These are phyloP conservation scores for Kodamaea ohmeri DNA, from an alignment of 1,139 yeast genomes.

Conservation along the genomic window DNA sequence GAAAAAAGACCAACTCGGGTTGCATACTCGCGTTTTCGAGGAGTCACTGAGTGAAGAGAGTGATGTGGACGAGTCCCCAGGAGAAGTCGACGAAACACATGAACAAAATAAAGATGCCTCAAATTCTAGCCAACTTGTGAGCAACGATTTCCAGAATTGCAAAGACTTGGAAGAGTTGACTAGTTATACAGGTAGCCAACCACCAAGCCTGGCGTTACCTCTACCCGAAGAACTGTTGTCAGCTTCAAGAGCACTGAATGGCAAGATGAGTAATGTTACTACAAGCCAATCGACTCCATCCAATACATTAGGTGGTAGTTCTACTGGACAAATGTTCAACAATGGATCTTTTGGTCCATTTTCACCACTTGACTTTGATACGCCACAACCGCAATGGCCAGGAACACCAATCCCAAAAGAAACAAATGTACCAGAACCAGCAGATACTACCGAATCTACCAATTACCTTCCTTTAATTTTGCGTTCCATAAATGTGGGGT, in stretches of 20 bases:
- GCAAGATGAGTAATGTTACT: background rate
- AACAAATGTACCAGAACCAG: slow-evolving; percentile 2
- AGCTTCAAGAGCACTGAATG: background rate
- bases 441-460: slow-evolving; percentile 32
- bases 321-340: background rate
- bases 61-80: slow-evolving; percentile 32
- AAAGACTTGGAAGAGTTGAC: background rate
- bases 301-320: background rate
- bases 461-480: slow-evolving; percentile 64
- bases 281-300: background rate
- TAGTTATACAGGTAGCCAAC: background rate
- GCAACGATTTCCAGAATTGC: background rate
- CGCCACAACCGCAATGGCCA: slow-evolving; percentile 7
- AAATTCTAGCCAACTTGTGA: background rate
- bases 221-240: background rate
- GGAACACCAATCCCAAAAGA: slow-evolving; percentile 6
- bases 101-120: background rate
- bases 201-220: background rate
- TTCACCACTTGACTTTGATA: slow-evolving; percentile 3
- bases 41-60: slow-evolving; percentile 29
- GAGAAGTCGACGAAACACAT: background rate
- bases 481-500: slow-evolving; percentile 56
- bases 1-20: slow-evolving; percentile 12
- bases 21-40: slow-evolving; percentile 3
- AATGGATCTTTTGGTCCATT: slow-evolving; percentile 3